Conservation (phyloP, 768 basidiomycete genomes). For the Dentipellis sp. region DNA sequence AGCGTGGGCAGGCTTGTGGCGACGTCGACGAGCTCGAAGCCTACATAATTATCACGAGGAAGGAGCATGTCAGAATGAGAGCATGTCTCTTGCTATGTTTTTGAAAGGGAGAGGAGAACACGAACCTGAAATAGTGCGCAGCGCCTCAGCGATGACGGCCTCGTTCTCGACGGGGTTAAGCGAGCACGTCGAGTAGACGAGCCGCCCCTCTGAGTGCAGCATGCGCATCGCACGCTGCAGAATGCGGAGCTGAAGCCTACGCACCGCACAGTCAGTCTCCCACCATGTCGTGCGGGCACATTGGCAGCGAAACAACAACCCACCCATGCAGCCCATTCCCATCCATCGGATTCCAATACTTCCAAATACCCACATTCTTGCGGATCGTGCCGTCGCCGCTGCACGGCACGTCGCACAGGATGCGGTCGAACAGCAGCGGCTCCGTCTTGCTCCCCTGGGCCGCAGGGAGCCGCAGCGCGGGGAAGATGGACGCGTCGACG, state of each 20-base stretch:
- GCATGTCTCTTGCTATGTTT: neutral
- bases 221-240: constrained; percentile 88
- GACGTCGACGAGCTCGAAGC: constrained; percentile 75
- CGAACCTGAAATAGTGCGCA: constrained; percentile 62
- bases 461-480: constrained; percentile 44
- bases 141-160: constrained; percentile 82
- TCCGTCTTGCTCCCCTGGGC: constrained; percentile 22
- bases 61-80: neutral
- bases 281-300: no score
- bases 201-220: constrained; percentile 75
- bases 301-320: constrained; percentile 16
- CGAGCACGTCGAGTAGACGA: constrained; percentile 98
- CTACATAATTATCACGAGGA: constrained; percentile 24
- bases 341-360: constrained; percentile 79
- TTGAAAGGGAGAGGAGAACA: neutral
- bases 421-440: constrained; percentile 79
- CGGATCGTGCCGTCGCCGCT: constrained; percentile 94
- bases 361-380: constrained; percentile 96
- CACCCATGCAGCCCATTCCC: constrained; percentile 88
- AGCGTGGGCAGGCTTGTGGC: constrained; percentile 65
- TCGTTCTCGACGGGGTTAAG: constrained; percentile 97
- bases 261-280: neutral
- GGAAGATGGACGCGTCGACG: constrained; percentile 85
- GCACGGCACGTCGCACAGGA: constrained; percentile 95
- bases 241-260: constrained; percentile 88